A percentile compares a stretch with the other conserved stretches of the same genome.
Evolutionary conservation across 176 grass and related monocot genomes (phyloP).

Genomic region (Aegilops tauschii): DNA sequence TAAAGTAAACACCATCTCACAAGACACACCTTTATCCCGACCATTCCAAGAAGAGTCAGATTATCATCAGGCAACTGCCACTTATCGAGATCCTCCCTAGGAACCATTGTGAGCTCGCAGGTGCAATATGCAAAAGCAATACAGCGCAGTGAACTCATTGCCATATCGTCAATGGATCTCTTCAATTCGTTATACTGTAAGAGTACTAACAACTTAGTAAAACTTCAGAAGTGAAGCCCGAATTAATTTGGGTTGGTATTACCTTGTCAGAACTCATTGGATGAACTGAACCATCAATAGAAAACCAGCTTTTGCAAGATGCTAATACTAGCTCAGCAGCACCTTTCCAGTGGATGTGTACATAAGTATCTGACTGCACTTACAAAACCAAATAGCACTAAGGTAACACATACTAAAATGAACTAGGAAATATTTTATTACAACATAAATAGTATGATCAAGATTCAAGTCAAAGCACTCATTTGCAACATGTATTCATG

Average conservation of each 20-base stretch:
- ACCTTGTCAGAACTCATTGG: conserved; percentile 49
- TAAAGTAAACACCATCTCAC: neutral
- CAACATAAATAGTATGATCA: neutral
- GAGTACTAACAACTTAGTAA: neutral
- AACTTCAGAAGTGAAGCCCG: neutral
- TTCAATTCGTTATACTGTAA: conserved; percentile 49
- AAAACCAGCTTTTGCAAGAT: conserved; percentile 49
- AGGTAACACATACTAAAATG: neutral
- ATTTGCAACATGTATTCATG: neutral
- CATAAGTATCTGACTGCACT: conserved; percentile 38
- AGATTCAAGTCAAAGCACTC: neutral
- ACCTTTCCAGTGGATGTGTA: conserved; percentile 76
- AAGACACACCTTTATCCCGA: conserved; percentile 47
- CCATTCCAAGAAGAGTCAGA: conserved; percentile 44
- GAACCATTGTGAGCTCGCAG: conserved; percentile 35
- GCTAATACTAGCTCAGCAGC: conserved; percentile 64
- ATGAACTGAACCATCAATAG: conserved; percentile 41
- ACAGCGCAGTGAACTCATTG: conserved; percentile 51
- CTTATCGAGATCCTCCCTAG: conserved; percentile 39
- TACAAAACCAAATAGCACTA: conserved; percentile 24
- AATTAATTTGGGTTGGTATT: conserved; percentile 18
- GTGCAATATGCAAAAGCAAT: conserved; percentile 59
- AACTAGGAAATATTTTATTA: neutral
- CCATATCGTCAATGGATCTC: conserved; percentile 55
- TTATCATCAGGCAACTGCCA: conserved; percentile 59